Evolutionary conservation across 345 rosid species (phyloP).

Genomic region (Anastatica hierochuntica): DNA sequence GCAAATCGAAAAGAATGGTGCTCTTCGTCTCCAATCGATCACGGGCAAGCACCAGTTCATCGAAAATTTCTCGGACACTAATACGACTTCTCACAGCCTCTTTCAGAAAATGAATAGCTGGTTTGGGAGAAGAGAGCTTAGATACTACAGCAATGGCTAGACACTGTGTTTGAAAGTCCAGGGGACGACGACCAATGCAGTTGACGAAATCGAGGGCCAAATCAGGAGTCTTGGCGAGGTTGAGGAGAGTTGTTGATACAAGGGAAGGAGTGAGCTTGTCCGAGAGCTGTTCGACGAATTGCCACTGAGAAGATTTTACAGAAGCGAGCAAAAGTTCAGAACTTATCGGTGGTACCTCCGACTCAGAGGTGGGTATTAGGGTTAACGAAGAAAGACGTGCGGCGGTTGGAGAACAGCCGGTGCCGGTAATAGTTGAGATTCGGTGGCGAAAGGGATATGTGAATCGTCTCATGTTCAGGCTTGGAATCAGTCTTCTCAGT

Average conservation of each 20-base stretch:
- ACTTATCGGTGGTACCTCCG: slow-evolving; percentile 6
- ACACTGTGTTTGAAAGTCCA: slow-evolving; percentile 51
- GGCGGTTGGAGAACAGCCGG: background rate
- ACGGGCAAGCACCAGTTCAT: slow-evolving; percentile 36
- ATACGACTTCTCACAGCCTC: slow-evolving; percentile 21
- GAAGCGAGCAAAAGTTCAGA: slow-evolving; percentile 10
- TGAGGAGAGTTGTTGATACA: slow-evolving; percentile 35
- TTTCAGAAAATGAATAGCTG: slow-evolving; percentile 44
- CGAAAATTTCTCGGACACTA: slow-evolving; percentile 34
- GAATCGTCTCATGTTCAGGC: slow-evolving; percentile 8
- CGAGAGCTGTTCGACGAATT: slow-evolving; percentile 53
- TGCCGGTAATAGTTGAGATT: background rate
- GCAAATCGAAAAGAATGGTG: slow-evolving; percentile 42
- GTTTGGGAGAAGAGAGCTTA: slow-evolving; percentile 45
- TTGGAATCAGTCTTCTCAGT: no score
- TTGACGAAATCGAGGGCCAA: slow-evolving; percentile 42
- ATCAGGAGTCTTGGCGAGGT: slow-evolving; percentile 48
- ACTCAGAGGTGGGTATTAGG: slow-evolving; percentile 13
- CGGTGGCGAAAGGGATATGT: slow-evolving; percentile 7
- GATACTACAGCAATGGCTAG: slow-evolving; percentile 51
- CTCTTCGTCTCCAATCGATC: slow-evolving; percentile 41
- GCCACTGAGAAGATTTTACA: slow-evolving; percentile 60
- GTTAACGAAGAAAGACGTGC: slow-evolving; percentile 20
- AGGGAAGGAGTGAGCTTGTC: slow-evolving; percentile 34
- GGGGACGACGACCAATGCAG: slow-evolving; percentile 28